A percentile compares a stretch with the other conserved stretches of the same genome.
phyloP scores from a whole-genome alignment of 2,329 filamentous ascomycete genomes.

The Karstenula rhodostoma region DNA sequence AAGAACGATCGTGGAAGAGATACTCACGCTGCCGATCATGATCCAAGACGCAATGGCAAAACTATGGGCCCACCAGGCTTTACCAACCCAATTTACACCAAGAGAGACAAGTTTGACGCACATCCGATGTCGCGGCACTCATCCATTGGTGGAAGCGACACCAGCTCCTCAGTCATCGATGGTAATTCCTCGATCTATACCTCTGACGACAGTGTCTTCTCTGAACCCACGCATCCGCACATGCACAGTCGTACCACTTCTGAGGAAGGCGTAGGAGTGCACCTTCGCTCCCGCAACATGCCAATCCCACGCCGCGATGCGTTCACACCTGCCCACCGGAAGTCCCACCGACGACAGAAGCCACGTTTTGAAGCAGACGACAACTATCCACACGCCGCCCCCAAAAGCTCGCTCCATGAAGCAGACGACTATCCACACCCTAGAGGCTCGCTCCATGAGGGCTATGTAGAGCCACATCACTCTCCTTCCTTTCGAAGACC shows the following conservation, averaged over 20 bases:
- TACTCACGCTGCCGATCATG: neutral
- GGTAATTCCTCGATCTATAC: constrained; percentile 28
- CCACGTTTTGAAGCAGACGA: constrained; percentile 5
- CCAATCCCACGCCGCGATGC: neutral
- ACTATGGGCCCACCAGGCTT: constrained; percentile 7
- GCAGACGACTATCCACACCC: constrained; percentile 18
- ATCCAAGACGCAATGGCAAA: constrained; percentile 2
- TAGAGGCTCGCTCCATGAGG: constrained; percentile 6
- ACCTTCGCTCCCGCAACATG: constrained; percentile 12
- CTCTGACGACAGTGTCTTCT: constrained; percentile 32
- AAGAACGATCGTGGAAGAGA: constrained; percentile 16
- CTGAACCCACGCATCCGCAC: constrained; percentile 14
- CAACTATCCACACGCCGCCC: constrained; percentile 20
- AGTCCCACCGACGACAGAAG: constrained; percentile 6
- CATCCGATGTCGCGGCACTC: constrained; percentile 29
- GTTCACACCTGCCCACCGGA: constrained; percentile 3
- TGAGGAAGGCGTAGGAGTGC: constrained; percentile 3
- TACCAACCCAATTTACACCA: constrained; percentile 13
- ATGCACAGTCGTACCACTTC: constrained; percentile 5
- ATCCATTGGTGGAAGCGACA: constrained; percentile 35
- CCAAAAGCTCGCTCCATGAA: constrained; percentile 1
- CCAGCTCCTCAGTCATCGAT: constrained; percentile 24
- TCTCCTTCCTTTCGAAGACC: constrained; percentile 1
- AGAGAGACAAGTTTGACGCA: constrained; percentile 17
- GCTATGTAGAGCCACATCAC: constrained; percentile 5